Conservation (phyloP, 306 rosid species). For the Cucumis melo region DNA sequence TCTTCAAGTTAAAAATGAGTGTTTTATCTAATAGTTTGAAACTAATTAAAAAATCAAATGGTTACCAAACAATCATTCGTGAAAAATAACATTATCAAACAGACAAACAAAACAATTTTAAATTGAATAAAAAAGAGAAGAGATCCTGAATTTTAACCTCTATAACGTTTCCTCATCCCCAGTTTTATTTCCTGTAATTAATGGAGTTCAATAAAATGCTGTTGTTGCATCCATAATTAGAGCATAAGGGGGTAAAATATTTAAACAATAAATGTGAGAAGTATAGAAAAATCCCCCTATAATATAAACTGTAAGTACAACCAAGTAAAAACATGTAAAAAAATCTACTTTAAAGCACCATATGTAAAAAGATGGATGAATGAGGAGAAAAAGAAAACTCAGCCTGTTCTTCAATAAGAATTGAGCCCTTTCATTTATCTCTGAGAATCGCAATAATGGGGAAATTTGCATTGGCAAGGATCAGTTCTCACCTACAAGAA, state of each 20-base stretch:
- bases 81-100: too few species aligned
- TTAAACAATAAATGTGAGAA: neutral
- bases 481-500: constrained; percentile 48
- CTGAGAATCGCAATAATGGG: constrained; percentile 56
- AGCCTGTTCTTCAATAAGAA: neutral
- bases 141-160: neutral
- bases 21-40: too few species aligned
- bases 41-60: too few species aligned
- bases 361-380: neutral
- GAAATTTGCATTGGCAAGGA: constrained; percentile 55
- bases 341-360: neutral
- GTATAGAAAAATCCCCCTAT: neutral
- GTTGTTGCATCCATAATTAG: neutral
- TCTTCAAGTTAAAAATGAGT: too few species aligned
- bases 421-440: constrained; percentile 6
- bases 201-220: neutral
- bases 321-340: neutral
- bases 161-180: neutral
- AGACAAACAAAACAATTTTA: too few species aligned
- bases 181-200: neutral
- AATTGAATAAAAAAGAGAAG: neutral
- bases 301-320: neutral
- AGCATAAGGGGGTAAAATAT: neutral
- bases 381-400: neutral
- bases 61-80: too few species aligned